Percentiles rank a stretch among this genome's conserved stretches.
Conservation (phyloP, 2,329 filamentous ascomycete species). For the Ceratocystis ficicola region DNA sequence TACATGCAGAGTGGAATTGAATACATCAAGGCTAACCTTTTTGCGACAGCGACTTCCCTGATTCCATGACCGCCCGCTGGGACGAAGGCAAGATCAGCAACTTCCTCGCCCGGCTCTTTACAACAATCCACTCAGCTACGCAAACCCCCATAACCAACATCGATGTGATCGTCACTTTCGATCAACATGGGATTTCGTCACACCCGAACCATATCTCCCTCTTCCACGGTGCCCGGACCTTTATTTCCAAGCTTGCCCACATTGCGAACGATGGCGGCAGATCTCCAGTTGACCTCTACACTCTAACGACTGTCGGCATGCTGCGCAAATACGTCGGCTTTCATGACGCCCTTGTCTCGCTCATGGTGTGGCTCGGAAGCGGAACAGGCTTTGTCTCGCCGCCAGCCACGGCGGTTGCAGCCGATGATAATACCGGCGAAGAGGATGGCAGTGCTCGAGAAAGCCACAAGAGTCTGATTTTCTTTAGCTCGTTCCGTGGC, state of each 20-base stretch:
- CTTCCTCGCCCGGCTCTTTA: constrained; percentile 62
- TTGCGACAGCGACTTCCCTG: constrained; percentile 58
- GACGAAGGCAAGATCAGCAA: constrained; percentile 55
- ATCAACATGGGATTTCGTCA: constrained; percentile 64
- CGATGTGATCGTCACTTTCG: constrained; percentile 83
- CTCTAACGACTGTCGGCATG: constrained; percentile 59
- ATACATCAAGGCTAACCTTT: not conserved
- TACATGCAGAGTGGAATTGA: not conserved
- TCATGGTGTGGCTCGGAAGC: constrained; percentile 43
- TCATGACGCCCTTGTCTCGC: constrained; percentile 61
- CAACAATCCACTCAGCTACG: constrained; percentile 40
- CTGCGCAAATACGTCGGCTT: constrained; percentile 70
- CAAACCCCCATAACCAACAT: constrained; percentile 43
- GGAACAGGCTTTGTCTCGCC: constrained; percentile 25
- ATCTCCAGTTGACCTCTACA: constrained; percentile 61
- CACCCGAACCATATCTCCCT: constrained; percentile 92
- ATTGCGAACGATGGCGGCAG: constrained; percentile 4
- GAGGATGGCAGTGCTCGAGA: constrained; percentile 24
- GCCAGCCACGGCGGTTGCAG: not conserved
- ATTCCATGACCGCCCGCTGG: constrained; percentile 79
- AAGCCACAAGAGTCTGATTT: constrained; percentile 51
- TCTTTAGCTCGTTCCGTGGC: constrained; percentile 57
- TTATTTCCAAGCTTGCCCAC: constrained; percentile 54
- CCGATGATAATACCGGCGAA: constrained; percentile 18
- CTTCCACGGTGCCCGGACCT: constrained; percentile 66